These are phyloP conservation scores for Graphilbum ipis-grandicollis DNA, from an alignment of 2,329 filamentous ascomycete genomes.

Conservation along the genomic window DNA sequence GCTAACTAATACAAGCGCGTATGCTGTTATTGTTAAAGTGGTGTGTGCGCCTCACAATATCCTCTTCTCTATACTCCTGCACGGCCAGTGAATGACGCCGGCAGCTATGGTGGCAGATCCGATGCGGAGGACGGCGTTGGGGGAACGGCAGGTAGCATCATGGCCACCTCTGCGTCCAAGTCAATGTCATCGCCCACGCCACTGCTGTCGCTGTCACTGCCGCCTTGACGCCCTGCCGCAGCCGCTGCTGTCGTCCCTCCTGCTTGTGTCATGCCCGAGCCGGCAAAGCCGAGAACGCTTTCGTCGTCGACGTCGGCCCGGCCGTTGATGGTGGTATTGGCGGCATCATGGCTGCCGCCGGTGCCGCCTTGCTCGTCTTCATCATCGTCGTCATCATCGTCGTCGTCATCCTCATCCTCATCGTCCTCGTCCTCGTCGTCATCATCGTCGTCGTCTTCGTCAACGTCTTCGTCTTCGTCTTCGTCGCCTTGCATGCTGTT, in stretches of 20 bases:
- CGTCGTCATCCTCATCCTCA: not conserved
- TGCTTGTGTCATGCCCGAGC: not conserved
- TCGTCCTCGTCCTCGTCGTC: not conserved
- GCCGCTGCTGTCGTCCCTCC: not conserved
- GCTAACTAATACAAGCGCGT: too few relatives aligned
- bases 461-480: slow-evolving; percentile 1
- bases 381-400: not conserved
- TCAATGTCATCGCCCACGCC: not conserved
- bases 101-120: too few relatives aligned
- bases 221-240: not conserved
- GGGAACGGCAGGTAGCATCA: slow-evolving; percentile 4
- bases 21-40: too few relatives aligned
- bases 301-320: not conserved
- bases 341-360: not conserved
- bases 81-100: slow-evolving; percentile 5
- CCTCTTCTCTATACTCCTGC: too few relatives aligned
- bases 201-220: not conserved
- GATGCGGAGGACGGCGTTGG: slow-evolving; percentile 9
- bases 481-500: not conserved
- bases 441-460: not conserved
- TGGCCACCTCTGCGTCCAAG: not conserved
- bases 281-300: not conserved
- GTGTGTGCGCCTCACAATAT: too few relatives aligned
- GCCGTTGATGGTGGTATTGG: not conserved
- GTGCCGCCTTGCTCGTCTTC: not conserved